Base-by-base conservation (phyloP, 257 asterid genomes). In the Jacaranda copaia region DNA sequence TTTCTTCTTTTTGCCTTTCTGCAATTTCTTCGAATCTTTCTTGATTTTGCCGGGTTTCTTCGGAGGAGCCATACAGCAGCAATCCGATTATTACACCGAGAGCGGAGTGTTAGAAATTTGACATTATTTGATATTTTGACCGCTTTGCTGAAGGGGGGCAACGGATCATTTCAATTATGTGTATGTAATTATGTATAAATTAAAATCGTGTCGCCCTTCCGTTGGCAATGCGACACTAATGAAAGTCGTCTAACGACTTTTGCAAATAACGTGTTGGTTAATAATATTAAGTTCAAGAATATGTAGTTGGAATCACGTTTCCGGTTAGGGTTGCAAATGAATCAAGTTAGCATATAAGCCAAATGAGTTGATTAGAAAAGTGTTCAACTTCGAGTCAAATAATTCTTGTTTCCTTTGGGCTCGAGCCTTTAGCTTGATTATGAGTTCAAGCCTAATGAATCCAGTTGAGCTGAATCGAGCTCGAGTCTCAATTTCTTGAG, bases 1-100 rank as follows among this genome's bases (percentile, higher is more conserved):
- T 88, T 87, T 92, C 81, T 92, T 92, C 70, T 86, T 88, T 84
- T 84, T 88, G 64, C 62, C 74, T 72, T 84, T 88, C 79, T 83
- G 87, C 67, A 87, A 62, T 76, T 91, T 86, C 82, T 85, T 89
- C 2, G 88, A 75, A 74, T 89, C 97, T 49, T 89, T 84, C 83
- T 86, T 88, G 56, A 53, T 57, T 72, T 88, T 86, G 85, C 71
- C 81, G 80, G 92, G 83, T 87, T 88, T 88, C 72, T 76, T 85
- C n/a, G 88, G 85, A 35, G 97, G 98, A 77, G 91, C 91, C 98
- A 93, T 93, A 48, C 18, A n/a, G 40, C 67, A 25, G 25, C 61
- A 64, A 36, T 60, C 48, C 68, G 58, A 25, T 20, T 51, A 40
- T 55, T 48, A 6, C 80, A 4, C 57, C n/a, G 48, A 15, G 18